Percentiles rank a stretch among this genome's conserved stretches.
These are phyloP conservation scores for Hanseniaspora mollemarum DNA, from an alignment of 805 yeast genomes.

Conservation along the genomic window DNA sequence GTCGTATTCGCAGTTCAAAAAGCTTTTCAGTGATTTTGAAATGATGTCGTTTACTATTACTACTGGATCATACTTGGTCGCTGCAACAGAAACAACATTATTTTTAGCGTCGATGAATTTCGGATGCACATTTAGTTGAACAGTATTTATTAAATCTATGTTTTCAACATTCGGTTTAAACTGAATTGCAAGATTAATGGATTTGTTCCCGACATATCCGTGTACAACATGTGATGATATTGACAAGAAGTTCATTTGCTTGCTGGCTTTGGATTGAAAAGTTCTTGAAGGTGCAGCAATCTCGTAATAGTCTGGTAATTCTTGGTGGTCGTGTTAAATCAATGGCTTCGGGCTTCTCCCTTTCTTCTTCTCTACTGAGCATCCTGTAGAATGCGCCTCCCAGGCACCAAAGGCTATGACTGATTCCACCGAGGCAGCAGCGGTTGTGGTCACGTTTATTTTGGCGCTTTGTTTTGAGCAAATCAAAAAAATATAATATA, in stretches of 20 bases:
- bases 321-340: too few relatives aligned
- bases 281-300: too few relatives aligned
- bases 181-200: slow-evolving; percentile 83
- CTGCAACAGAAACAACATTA: not conserved
- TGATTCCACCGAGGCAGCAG: too few relatives aligned
- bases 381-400: too few relatives aligned
- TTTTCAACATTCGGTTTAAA: slow-evolving; percentile 64
- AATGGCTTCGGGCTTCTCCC: too few relatives aligned
- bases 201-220: slow-evolving; percentile 89
- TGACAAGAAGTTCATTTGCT: slow-evolving; percentile 41
- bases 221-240: slow-evolving; percentile 77
- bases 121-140: slow-evolving; percentile 83
- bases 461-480: too few relatives aligned
- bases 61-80: slow-evolving; percentile 32
- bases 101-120: slow-evolving; percentile 40
- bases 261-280: not conserved
- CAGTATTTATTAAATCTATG: slow-evolving; percentile 80
- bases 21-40: slow-evolving; percentile 43
- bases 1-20: slow-evolving; percentile 42
- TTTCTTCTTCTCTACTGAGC: too few relatives aligned
- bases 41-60: slow-evolving; percentile 37
- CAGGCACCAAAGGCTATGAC: too few relatives aligned
- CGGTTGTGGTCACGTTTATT: too few relatives aligned
- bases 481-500: too few relatives aligned
- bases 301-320: too few relatives aligned